These are phyloP conservation scores for Sisymbrium altissimum DNA, from an alignment of 345 rosid species.

Conservation along the genomic window DNA sequence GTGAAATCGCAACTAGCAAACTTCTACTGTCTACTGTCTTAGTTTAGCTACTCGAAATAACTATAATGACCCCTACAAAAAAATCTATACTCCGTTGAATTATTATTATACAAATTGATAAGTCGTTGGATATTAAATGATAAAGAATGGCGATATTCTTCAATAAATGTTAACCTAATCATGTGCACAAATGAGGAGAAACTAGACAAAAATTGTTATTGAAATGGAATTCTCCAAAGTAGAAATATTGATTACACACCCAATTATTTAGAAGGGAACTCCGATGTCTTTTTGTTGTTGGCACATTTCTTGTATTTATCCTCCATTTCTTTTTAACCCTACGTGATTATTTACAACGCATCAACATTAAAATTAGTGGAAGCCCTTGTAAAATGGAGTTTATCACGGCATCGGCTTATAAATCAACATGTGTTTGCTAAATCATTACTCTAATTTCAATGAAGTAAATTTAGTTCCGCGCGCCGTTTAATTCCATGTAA, in stretches of 20 bases:
- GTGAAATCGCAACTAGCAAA: not conserved
- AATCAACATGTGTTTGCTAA: not conserved
- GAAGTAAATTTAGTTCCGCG: not conserved
- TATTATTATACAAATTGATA: not conserved
- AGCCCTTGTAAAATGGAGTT: not conserved
- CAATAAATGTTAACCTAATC: slow-evolving; percentile 24
- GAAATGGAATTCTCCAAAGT: slow-evolving; percentile 10
- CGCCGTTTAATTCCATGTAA: not conserved
- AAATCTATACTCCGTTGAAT: not conserved
- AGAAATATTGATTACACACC: slow-evolving; percentile 17
- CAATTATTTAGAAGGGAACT: slow-evolving; percentile 2
- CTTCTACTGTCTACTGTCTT: no score
- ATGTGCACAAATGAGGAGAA: slow-evolving; percentile 12
- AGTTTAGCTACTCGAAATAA: not conserved
- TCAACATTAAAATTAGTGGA: not conserved
- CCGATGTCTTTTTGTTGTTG: slow-evolving; percentile 16
- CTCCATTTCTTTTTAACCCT: not conserved
- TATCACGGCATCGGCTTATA: not conserved
- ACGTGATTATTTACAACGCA: not conserved
- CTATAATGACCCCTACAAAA: not conserved
- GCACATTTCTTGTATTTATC: not conserved
- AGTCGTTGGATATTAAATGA: slow-evolving; percentile 9
- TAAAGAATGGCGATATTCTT: not conserved
- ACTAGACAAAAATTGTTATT: slow-evolving; percentile 11
- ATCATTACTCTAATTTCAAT: not conserved